A percentile compares a stretch with the other conserved stretches of the same genome.
Evolutionary conservation across 441 rosid genomes (phyloP).

Genomic region (Populus hybrid): DNA sequence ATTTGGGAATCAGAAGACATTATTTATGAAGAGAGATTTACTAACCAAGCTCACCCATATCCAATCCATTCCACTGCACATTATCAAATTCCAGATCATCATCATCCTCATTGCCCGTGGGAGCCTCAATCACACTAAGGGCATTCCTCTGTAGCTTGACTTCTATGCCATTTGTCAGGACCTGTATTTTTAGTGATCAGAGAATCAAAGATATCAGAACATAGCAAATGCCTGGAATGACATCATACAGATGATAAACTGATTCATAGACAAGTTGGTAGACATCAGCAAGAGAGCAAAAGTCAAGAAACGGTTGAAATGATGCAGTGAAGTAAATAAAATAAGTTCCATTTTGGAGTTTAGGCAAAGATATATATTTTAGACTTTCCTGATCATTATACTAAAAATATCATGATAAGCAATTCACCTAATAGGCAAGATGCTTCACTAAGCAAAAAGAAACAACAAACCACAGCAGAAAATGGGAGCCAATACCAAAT

Average conservation of each 20-base stretch:
- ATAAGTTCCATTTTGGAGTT: background rate
- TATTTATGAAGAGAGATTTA: background rate
- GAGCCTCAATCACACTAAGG: conserved; percentile 90
- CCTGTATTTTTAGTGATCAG: conserved; percentile 42
- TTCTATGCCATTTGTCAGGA: conserved; percentile 92
- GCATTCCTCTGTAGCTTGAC: conserved; percentile 98
- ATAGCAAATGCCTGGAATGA: background rate
- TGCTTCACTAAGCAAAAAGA: background rate
- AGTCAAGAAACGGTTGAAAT: background rate
- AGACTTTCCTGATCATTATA: background rate
- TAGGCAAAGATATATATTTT: background rate
- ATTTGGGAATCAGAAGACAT: background rate
- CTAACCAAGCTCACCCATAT: conserved; percentile 50
- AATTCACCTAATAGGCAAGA: background rate
- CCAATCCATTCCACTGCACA: conserved; percentile 67
- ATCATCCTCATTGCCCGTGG: conserved; percentile 86
- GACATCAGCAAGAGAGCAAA: background rate
- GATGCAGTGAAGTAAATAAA: background rate
- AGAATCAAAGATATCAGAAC: conserved; percentile 9
- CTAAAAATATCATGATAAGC: background rate
- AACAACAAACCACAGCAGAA: background rate
- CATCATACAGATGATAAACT: background rate
- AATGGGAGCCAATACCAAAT: background rate
- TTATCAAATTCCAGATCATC: conserved; percentile 64
- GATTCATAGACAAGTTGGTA: background rate